A percentile compares a stretch with the other conserved stretches of the same genome.
These are phyloP conservation scores for Yamadazyma scolyti DNA, from an alignment of 805 yeast species.

Conservation along the genomic window DNA sequence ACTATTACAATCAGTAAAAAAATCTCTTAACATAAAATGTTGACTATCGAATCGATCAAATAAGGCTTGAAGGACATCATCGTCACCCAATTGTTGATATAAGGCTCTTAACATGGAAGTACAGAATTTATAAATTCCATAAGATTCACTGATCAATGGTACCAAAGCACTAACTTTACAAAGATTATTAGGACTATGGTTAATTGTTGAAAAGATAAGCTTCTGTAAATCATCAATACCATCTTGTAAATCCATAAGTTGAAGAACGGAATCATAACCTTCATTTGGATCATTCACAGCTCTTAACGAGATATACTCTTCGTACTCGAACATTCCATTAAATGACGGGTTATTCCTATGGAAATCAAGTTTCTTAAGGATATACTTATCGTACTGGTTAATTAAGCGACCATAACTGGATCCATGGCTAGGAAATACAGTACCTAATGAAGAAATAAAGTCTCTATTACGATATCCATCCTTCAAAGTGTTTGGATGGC, in stretches of 20 bases:
- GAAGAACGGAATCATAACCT: constrained; percentile 87
- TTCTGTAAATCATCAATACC: constrained; percentile 74
- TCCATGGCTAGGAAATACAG: constrained; percentile 43
- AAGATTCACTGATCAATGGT: constrained; percentile 86
- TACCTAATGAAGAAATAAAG: constrained; percentile 72
- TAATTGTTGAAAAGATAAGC: constrained; percentile 67
- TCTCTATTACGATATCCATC: constrained; percentile 78
- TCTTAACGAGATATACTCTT: constrained; percentile 84
- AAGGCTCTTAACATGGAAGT: constrained; percentile 90
- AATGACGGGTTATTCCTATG: constrained; percentile 84
- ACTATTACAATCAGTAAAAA: constrained; percentile 86
- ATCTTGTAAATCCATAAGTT: constrained; percentile 83
- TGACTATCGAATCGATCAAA: constrained; percentile 69
- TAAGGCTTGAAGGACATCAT: constrained; percentile 74
- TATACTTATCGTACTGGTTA: constrained; percentile 66
- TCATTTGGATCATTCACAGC: constrained; percentile 92
- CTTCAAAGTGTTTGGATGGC: constrained; percentile 80
- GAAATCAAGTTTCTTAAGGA: constrained; percentile 72
- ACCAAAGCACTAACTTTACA: constrained; percentile 84
- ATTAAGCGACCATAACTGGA: constrained; percentile 69
- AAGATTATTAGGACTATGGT: constrained; percentile 58
- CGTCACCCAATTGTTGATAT: constrained; percentile 67
- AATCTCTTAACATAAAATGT: constrained; percentile 68
- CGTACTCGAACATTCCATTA: constrained; percentile 94
- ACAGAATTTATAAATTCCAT: constrained; percentile 86